Evolutionary conservation across 2,329 filamentous ascomycete genomes (phyloP).

Genomic region (Hymenoscyphus infarciens): DNA sequence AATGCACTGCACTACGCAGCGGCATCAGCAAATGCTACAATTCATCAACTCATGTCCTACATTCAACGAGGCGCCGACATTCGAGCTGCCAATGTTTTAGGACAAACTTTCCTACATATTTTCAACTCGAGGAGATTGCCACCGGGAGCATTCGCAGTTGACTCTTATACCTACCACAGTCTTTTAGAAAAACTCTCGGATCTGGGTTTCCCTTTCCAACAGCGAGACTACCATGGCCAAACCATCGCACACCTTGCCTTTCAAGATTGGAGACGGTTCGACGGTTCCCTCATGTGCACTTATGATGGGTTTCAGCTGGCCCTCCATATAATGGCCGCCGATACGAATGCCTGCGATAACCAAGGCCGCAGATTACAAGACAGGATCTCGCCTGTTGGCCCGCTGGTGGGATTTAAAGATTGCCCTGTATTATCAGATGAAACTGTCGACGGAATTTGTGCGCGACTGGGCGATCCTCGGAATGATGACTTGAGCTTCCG

Average conservation of each 20-base stretch:
- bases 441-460: not conserved
- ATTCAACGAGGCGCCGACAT: not conserved
- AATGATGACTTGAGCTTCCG: not conserved
- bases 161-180: not conserved
- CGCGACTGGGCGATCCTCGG: not conserved
- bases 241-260: slow-evolving; percentile 6
- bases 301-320: not conserved
- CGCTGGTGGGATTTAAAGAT: not conserved
- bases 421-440: not conserved
- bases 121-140: not conserved
- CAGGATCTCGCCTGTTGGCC: not conserved
- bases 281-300: no score
- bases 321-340: not conserved
- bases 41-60: not conserved
- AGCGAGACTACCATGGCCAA: slow-evolving; percentile 1
- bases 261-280: not conserved
- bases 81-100: not conserved
- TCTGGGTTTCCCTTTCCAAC: not conserved
- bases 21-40: not conserved
- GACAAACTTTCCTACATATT: not conserved
- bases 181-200: not conserved
- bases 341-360: slow-evolving; percentile 4
- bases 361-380: not conserved
- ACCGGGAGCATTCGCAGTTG: not conserved
- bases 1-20: not conserved